Percentiles rank a stretch among this genome's conserved stretches.
Evolutionary conservation across 441 rosid genomes (phyloP).

Genomic region (Eugenia klotzschiana): DNA sequence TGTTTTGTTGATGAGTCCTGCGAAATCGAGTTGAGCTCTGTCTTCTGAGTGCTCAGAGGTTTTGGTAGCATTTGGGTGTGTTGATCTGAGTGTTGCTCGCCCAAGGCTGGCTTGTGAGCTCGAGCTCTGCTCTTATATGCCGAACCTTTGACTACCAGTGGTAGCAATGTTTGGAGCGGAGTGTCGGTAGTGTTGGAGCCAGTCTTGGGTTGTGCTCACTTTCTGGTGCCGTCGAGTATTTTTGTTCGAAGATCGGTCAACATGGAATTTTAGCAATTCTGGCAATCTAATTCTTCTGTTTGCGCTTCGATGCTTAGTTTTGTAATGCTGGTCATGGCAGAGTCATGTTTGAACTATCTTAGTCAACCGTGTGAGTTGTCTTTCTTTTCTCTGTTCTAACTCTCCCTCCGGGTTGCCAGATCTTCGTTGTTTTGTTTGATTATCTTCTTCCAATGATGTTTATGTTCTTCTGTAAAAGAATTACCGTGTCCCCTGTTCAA

Average conservation of each 20-base stretch:
- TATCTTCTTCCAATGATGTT: neutral
- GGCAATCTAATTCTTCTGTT: neutral
- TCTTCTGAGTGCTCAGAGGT: neutral
- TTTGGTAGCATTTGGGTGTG: neutral
- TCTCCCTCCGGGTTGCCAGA: neutral
- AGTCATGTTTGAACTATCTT: neutral
- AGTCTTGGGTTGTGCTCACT: neutral
- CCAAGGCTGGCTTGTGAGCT: neutral
- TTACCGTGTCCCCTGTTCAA: neutral
- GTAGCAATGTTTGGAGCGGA: slow-evolving; percentile 3
- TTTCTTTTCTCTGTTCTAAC: neutral
- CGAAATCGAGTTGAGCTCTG: neutral
- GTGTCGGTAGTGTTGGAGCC: neutral
- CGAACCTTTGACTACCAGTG: neutral
- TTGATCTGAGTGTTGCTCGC: slow-evolving; percentile 23
- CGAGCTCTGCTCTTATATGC: neutral
- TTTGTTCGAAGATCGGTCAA: neutral
- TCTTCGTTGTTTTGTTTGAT: neutral
- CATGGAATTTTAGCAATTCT: neutral
- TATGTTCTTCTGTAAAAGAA: neutral
- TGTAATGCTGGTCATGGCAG: neutral
- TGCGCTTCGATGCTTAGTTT: neutral
- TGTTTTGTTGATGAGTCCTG: neutral
- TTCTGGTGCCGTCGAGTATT: neutral
- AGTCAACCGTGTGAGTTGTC: neutral